phyloP scores from a whole-genome alignment of 2,329 filamentous ascomycete species.

The Aspergillus quadrilineatus region DNA sequence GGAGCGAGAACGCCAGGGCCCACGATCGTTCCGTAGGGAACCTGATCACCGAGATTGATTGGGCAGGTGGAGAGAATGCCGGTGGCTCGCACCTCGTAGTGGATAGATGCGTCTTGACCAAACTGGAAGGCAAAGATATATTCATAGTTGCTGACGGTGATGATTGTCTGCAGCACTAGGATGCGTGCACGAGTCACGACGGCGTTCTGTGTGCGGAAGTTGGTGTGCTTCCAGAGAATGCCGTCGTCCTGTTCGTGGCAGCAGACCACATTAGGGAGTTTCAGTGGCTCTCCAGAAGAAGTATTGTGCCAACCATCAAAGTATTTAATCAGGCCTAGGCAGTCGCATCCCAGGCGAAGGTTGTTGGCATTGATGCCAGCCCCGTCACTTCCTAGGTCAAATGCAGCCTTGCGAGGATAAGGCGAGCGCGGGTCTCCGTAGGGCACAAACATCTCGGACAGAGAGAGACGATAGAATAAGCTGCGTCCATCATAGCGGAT shows the following conservation, averaged over 20 bases:
- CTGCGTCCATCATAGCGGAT: slow-evolving; percentile 40
- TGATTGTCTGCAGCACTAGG: slow-evolving; percentile 42
- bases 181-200: slow-evolving; percentile 34
- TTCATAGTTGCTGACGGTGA: slow-evolving; percentile 46
- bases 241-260: slow-evolving; percentile 42
- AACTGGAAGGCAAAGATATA: slow-evolving; percentile 48
- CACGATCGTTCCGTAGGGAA: slow-evolving; percentile 42
- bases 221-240: slow-evolving; percentile 44
- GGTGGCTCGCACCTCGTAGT: slow-evolving; percentile 46
- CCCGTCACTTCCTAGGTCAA: slow-evolving; percentile 46
- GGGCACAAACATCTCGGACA: slow-evolving; percentile 48
- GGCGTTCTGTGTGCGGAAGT: slow-evolving; percentile 37
- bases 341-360: slow-evolving; percentile 43
- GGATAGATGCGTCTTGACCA: slow-evolving; percentile 40
- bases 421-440: slow-evolving; percentile 45
- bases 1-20: slow-evolving; percentile 45
- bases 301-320: slow-evolving; percentile 42
- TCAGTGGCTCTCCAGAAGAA: slow-evolving; percentile 32
- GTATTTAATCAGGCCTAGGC: slow-evolving; percentile 41
- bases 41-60: slow-evolving; percentile 34
- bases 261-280: slow-evolving; percentile 45
- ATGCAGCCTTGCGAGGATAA: slow-evolving; percentile 44
- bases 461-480: slow-evolving; percentile 44
- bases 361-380: slow-evolving; percentile 47
- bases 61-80: slow-evolving; percentile 45